Evolutionary conservation across 257 asterid species (phyloP).

Genomic region (Ophiorrhiza pumila): DNA sequence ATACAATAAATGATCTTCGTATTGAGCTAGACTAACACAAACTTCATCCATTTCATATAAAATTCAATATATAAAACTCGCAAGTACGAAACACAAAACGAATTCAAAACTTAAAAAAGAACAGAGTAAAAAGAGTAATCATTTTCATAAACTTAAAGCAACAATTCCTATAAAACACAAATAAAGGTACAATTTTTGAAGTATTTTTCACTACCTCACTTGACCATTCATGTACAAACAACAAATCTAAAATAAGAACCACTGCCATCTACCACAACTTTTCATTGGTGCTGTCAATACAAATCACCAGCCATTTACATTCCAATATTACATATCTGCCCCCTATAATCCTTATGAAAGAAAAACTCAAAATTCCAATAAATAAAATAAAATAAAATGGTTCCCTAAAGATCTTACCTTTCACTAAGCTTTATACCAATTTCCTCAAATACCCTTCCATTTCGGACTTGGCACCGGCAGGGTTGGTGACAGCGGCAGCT

Average conservation of each 20-base stretch:
- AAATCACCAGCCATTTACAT: slow-evolving; percentile 51
- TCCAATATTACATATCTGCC: slow-evolving; percentile 31
- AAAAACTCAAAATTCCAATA: slow-evolving; percentile 17
- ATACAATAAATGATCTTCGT: no score
- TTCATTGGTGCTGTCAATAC: slow-evolving; percentile 30
- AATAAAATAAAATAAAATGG: slow-evolving; percentile 8
- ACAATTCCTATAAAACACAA: background rate
- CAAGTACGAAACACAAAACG: background rate
- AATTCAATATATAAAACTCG: no score
- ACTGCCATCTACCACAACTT: slow-evolving; percentile 19
- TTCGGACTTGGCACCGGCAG: slow-evolving; percentile 68
- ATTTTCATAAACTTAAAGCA: background rate
- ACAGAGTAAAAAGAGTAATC: background rate
- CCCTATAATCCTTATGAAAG: slow-evolving; percentile 19
- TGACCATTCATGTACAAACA: slow-evolving; percentile 45
- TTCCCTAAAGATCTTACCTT: slow-evolving; percentile 46
- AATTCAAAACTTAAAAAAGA: background rate
- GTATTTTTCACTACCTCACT: slow-evolving; percentile 24
- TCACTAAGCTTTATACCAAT: slow-evolving; percentile 20
- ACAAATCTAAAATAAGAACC: slow-evolving; percentile 24
- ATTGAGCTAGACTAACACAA: background rate
- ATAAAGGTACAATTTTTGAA: slow-evolving; percentile 16
- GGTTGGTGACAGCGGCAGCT: slow-evolving; percentile 76
- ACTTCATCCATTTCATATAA: background rate
- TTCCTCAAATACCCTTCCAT: slow-evolving; percentile 46